These are phyloP conservation scores for Backusella tuberculispora DNA, from an alignment of 192 early-diverging fungal species.

Conservation along the genomic window DNA sequence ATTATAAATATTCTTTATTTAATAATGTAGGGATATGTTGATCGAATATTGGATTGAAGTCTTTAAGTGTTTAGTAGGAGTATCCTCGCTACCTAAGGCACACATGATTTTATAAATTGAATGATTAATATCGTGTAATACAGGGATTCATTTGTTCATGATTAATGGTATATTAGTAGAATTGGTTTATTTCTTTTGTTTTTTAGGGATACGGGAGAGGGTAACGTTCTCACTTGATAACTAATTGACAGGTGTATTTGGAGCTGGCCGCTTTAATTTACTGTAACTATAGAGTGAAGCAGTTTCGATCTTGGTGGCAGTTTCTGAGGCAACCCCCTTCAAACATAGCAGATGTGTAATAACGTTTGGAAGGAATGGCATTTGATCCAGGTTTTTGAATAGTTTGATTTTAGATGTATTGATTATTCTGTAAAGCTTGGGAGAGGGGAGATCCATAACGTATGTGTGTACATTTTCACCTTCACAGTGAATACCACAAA, in stretches of 20 bases:
- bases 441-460: conserved; percentile 13
- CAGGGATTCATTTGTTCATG: conserved; percentile 11
- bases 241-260: not conserved
- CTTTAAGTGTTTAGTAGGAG: conserved; percentile 19
- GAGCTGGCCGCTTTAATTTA: conserved; percentile 5
- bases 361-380: not conserved
- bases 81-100: conserved; percentile 12
- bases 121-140: not conserved
- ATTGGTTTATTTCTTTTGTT: conserved; percentile 3
- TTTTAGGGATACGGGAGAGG: conserved; percentile 16
- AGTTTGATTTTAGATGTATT: conserved; percentile 2
- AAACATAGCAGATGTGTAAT: conserved; percentile 13
- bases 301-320: conserved; percentile 14
- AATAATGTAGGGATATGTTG: not conserved
- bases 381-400: conserved; percentile 12
- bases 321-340: conserved; percentile 1
- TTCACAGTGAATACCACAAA: not conserved
- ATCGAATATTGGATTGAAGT: not conserved
- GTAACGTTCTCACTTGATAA: no score
- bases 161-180: conserved; percentile 14
- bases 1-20: not conserved
- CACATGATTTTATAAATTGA: not conserved
- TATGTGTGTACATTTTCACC: conserved; percentile 14
- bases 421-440: conserved; percentile 17
- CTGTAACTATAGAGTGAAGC: not conserved